Base-by-base conservation (phyloP, 1,284 basidiomycete species). In the Chalciporus sp. region DNA sequence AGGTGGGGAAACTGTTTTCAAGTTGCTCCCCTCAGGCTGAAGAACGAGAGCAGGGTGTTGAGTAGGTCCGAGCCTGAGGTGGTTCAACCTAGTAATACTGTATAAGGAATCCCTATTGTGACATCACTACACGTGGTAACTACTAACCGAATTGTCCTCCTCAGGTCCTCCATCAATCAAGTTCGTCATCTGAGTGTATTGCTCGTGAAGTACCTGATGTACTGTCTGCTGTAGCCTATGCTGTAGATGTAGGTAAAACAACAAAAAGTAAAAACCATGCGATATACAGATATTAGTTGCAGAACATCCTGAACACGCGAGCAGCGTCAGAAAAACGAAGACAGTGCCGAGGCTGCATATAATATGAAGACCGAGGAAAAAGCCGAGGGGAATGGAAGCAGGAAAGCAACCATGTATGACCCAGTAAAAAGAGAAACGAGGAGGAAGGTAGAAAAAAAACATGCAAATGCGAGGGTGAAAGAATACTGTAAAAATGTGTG, bases 251-350 rank as follows among this genome's bases (percentile, higher is more conserved):
- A 61, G 49, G 58, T 56, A 47, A 56, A 62, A 58, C 59, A 60
- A 70, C 52, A 65, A 63, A 59, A 62, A 58, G 59, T 27, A 46
- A 55, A 41, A 57, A 62, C 42, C 52, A 51, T 69, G 67, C 59
- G 52, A 64, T 65, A 53, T 59, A 65, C 58, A 66, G 55, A 66
- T 58, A 66, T 70, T 71, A 69, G 49, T n/a, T 58, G 69, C 57
- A 58, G 62, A 57, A 69, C 67, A 71, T 59, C 57, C 57, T 52
- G 56, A 58, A 56, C 61, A 42, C 49, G 65, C 65, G 47, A 58
- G 57, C 56, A 62, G 51, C 51, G 50, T 66, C 69, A 68, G 65
- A 64, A 45, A 40, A 58, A 67, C 68, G 55, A 58, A 62, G 23
- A 49, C 51, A 49, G n/a, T 43, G 62, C 51, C 41, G 47, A 56